Conservation (phyloP, 257 asterid species). For the Nemophila menziesii region DNA sequence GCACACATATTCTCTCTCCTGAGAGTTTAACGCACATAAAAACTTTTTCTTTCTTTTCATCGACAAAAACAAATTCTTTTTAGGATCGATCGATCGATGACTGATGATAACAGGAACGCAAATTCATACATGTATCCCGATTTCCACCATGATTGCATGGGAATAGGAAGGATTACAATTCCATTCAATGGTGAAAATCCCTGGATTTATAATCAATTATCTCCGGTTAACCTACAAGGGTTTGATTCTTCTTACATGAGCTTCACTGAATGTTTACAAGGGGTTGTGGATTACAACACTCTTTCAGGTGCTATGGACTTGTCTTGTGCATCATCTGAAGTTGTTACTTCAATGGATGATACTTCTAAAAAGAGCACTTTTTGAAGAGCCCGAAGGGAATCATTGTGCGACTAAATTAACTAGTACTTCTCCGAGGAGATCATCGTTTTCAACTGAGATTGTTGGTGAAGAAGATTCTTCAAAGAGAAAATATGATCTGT, state of each 20-base stretch:
- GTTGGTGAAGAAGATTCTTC: constrained; percentile 55
- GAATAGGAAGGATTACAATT: too few relatives aligned
- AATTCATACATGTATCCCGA: too few relatives aligned
- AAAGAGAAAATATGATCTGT: constrained; percentile 30
- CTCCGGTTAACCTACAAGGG: too few relatives aligned
- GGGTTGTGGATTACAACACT: constrained; percentile 35
- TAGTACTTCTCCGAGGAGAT: constrained; percentile 36
- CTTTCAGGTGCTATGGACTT: constrained; percentile 21
- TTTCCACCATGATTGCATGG: neutral
- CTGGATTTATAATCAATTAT: constrained; percentile 20
- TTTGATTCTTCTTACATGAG: constrained; percentile 26
- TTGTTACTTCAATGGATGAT: constrained; percentile 6
- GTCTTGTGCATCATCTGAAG: constrained; percentile 19
- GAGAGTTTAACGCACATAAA: too few relatives aligned
- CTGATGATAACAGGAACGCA: constrained; percentile 24
- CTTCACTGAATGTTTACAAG: constrained; percentile 43
- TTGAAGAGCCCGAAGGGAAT: constrained; percentile 9
- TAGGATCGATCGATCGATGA: too few relatives aligned
- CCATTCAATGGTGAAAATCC: constrained; percentile 26
- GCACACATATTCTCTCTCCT: too few relatives aligned
- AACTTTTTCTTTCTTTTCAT: too few relatives aligned
- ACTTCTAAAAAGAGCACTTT: constrained; percentile 11
- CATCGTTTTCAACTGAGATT: constrained; percentile 47
- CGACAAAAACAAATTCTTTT: too few relatives aligned
- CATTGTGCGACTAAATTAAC: constrained; percentile 10